Evolutionary conservation across 176 grass and related monocot species (phyloP).

Genomic region (Aegilops speltoides): DNA sequence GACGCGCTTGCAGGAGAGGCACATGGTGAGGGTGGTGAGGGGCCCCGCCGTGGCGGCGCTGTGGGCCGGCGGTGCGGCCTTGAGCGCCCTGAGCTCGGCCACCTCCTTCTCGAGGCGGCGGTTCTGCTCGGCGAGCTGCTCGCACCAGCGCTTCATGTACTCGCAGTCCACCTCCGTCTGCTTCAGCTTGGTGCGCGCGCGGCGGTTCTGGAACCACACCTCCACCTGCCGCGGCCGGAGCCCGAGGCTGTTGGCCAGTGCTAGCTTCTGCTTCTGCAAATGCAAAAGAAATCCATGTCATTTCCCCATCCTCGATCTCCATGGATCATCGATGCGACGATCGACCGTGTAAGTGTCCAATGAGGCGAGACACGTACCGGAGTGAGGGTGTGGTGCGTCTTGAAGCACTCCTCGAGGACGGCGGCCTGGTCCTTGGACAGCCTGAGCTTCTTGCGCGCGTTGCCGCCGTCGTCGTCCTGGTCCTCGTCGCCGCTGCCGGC

Average conservation of each 20-base stretch:
- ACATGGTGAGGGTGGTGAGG: constrained; percentile 83
- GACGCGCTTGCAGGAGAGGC: constrained; percentile 76
- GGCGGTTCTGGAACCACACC: constrained; percentile 96
- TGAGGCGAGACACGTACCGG: constrained; percentile 37
- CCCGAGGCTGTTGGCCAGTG: constrained; percentile 63
- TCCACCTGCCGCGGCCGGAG: constrained; percentile 87
- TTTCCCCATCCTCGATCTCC: neutral
- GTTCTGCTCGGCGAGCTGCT: constrained; percentile 86
- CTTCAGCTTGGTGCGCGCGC: constrained; percentile 88
- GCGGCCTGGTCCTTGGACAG: constrained; percentile 87
- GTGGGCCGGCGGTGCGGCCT: constrained; percentile 35
- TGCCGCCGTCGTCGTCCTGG: constrained; percentile 45
- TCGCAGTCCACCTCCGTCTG: constrained; percentile 96
- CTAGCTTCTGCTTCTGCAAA: constrained; percentile 73
- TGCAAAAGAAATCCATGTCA: neutral
- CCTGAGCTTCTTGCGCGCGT: constrained; percentile 84
- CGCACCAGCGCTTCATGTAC: constrained; percentile 89
- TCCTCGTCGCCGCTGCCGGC: constrained; percentile 69
- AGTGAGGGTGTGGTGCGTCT: constrained; percentile 83
- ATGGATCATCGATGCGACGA: neutral
- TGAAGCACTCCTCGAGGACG: constrained; percentile 89
- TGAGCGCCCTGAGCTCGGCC: constrained; percentile 78
- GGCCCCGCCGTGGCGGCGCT: constrained; percentile 25
- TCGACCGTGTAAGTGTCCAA: neutral
- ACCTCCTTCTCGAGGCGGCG: constrained; percentile 85